Evolutionary conservation across 495 filamentous ascomycete species (phyloP), one percentile per base, ranked within the genome.

Genomic region (Alectoria sarmentosa): DNA sequence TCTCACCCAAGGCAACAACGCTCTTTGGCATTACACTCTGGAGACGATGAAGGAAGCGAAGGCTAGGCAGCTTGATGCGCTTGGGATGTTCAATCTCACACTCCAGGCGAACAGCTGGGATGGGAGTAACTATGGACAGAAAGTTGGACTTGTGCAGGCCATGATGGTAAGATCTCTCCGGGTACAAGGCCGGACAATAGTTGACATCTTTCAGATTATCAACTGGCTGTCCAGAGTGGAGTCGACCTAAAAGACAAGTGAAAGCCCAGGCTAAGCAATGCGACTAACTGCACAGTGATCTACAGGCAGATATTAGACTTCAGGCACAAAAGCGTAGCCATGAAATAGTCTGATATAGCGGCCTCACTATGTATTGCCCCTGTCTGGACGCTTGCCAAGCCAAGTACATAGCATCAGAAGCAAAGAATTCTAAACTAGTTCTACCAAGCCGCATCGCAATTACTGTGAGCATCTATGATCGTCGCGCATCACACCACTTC

Each of bases 61-160:
- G 38, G 61, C 63, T 8, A 72, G 74, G 60, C 74, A 76, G 23
- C 69, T 82, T 49, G 79, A 82, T 61, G 66, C 73, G 11, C 61
- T 83, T 54, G 76, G 76, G 17, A 74, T 83, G 74, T 81, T 78
- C 63, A 82, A 82, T 69, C 63, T 77, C 32, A 83, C 80, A 0
- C 60, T 81, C 49, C 77, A 80, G 65, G 78, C 76, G 5, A 69
- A 69, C 11, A 79, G 75, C 57, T 76, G 69, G 69, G 77, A 80
- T 72, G 78, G 78, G 10, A 71, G 69, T 44, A 61, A 68, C 58
- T 80, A 79, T 65, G 78, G 77, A n/a, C 74, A 76, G 60, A 73
- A 71, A 65, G 77, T 81, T 13, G 72, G 72, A 21, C 66, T 82
- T 61, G 74, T 80, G 46, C 75, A 82, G 69, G 79, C 79, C 42